Evolutionary conservation across 2,329 filamentous ascomycete genomes (phyloP).

Genomic region (Diaporthe ilicicola): DNA sequence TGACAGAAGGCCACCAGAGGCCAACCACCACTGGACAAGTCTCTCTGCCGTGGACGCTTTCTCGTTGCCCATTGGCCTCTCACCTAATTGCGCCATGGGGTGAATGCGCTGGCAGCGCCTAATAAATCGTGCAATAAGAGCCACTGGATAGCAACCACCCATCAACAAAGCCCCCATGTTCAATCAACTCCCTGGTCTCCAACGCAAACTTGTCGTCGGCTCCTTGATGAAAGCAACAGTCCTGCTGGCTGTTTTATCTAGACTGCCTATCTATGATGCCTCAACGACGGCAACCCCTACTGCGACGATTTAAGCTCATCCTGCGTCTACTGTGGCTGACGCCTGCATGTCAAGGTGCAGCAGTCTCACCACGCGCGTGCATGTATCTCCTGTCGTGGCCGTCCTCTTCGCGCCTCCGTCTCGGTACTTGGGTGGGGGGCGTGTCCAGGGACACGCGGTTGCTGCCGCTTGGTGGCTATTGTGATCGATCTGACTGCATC

Average conservation of each 20-base stretch:
- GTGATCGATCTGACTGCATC: background rate
- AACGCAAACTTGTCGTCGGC: background rate
- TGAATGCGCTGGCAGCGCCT: conserved; percentile 32
- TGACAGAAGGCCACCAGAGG: background rate
- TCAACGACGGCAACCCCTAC: background rate
- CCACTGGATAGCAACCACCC: conserved; percentile 11
- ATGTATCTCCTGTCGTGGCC: background rate
- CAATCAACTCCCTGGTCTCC: background rate
- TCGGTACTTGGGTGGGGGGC: background rate
- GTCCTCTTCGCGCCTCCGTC: background rate
- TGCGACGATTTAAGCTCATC: background rate
- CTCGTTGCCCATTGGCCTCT: conserved; percentile 17
- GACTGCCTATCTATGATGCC: background rate
- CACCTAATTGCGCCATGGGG: background rate
- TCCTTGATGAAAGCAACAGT: background rate
- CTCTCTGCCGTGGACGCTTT: background rate
- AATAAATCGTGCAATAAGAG: background rate
- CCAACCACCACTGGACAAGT: background rate
- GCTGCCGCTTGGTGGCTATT: background rate
- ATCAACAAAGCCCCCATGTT: background rate
- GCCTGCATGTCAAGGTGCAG: conserved; percentile 20
- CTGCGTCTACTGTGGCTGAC: conserved; percentile 12
- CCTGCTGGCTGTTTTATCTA: background rate
- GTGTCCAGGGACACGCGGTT: conserved; percentile 7
- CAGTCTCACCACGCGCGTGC: conserved; percentile 10